These are phyloP conservation scores for Erysiphe pulchra DNA, from an alignment of 2,329 filamentous ascomycete genomes.

Conservation along the genomic window DNA sequence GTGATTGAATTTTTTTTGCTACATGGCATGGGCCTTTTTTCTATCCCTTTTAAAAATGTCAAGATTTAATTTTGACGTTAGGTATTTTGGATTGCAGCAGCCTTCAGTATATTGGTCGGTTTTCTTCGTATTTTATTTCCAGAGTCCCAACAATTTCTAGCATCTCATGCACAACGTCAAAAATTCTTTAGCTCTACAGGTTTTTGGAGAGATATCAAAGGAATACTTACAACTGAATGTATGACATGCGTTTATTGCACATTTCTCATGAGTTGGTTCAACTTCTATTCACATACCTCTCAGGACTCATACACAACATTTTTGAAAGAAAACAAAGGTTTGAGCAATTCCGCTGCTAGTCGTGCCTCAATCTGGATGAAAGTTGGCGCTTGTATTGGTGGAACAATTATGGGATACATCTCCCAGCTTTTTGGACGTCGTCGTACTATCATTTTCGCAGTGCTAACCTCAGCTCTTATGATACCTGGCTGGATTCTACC, in stretches of 20 bases:
- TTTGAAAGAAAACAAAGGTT: constrained; percentile 26
- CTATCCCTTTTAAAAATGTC: constrained; percentile 34
- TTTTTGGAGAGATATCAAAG: constrained; percentile 31
- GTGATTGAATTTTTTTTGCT: too few species aligned
- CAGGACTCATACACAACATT: constrained; percentile 33
- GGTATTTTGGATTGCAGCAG: constrained; percentile 1
- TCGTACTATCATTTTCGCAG: constrained; percentile 39
- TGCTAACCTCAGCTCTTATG: constrained; percentile 47
- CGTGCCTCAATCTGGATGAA: constrained; percentile 50
- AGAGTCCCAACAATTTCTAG: constrained; percentile 24
- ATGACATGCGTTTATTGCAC: constrained; percentile 67
- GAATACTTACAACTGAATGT: constrained; percentile 45
- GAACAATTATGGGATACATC: constrained; percentile 37
- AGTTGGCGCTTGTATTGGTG: constrained; percentile 43
- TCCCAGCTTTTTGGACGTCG: constrained; percentile 45
- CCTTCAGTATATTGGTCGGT: not conserved
- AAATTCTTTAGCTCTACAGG: constrained; percentile 36
- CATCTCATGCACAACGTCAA: constrained; percentile 48
- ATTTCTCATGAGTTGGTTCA: constrained; percentile 72
- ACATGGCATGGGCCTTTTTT: constrained; percentile 8
- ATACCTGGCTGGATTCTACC: constrained; percentile 52
- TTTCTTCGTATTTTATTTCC: not conserved
- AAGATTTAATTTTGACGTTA: not conserved
- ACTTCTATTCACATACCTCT: constrained; percentile 28
- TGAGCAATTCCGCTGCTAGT: constrained; percentile 23